Conservation (phyloP, 441 rosid genomes). For the Hypseocharis bilobata region DNA sequence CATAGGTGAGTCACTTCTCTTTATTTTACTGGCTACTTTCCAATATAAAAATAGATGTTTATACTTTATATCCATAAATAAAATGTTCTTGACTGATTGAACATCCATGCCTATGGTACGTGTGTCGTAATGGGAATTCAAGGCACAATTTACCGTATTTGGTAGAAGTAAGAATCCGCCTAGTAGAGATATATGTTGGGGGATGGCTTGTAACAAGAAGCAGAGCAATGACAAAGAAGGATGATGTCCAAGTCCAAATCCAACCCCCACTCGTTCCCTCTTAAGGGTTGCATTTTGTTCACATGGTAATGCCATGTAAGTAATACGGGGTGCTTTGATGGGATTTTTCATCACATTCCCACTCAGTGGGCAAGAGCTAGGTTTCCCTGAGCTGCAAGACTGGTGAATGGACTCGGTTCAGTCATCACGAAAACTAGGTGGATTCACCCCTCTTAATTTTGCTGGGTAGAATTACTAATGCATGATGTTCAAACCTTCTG, state of each 20-base stretch:
- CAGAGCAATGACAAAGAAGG: not conserved
- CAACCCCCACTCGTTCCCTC: not conserved
- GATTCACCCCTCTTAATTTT: not conserved
- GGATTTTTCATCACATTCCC: no score
- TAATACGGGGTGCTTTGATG: not conserved
- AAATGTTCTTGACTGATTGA: not conserved
- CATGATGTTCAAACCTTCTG: not conserved
- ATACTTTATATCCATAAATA: not conserved
- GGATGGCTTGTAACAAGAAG: not conserved
- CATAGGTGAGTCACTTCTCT: constrained; percentile 49
- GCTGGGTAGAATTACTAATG: not conserved
- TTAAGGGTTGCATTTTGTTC: not conserved
- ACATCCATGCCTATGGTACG: not conserved
- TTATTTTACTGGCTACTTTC: not conserved
- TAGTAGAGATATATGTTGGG: no score
- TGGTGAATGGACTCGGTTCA: not conserved
- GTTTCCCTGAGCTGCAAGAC: not conserved
- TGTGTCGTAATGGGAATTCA: not conserved
- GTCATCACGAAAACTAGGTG: not conserved
- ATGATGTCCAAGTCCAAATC: not conserved
- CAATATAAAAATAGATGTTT: not conserved
- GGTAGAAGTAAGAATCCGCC: not conserved
- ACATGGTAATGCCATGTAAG: not conserved
- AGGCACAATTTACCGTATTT: not conserved
- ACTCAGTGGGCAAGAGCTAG: not conserved